Base-by-base conservation (phyloP, 2,329 filamentous ascomycete genomes). In the Penicillium sp. region DNA sequence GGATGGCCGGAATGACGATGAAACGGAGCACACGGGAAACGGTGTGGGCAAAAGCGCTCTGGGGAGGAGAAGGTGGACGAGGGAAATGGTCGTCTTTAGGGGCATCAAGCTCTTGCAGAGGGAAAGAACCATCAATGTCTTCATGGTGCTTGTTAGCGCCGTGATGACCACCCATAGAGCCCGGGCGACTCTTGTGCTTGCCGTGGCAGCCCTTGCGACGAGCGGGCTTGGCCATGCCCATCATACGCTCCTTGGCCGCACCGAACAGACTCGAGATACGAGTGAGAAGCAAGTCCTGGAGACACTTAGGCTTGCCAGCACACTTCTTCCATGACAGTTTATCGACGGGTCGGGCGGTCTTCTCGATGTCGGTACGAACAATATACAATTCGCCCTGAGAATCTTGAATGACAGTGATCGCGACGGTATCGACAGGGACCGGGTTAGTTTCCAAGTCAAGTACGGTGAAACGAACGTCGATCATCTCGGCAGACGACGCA, bases 1-100 rank as follows among this genome's bases (percentile, higher is more conserved):
- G 50, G n/a, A 69, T 47, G 18, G 66, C 66, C 3, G 69, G 69
- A 32, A 72, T 54, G 31, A 72, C 46, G 20, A 71, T 64, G 45
- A 69, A 65, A 28, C 63, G 66, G 15, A 72, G 50, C 13, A 67
- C 55, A 15, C 59, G 62, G 37, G 60, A 60, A 42, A 65, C 52
- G n/a, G 64, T 61, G 41, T 59, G 64, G 11, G 62, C 53, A 47
- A 68, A 63, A 27, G 57, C 57, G 33, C 57, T 55, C 39, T 56
- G 59, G 44, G 57, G 25, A 27, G 10, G 10, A n/a, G 6, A 11
- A 27, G 9, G 25, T 7, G 33, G 42, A 12, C 10, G 18, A 10
- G 17, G 26, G 14, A 26, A 37, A 38, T 30, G 40, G 25, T 36
- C 29, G 12, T 20, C 20, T 13, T 30, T 30, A 28, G 17, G 31